phyloP scores from a whole-genome alignment of 2,329 filamentous ascomycete species.

The Aspergillus aculeatus region DNA sequence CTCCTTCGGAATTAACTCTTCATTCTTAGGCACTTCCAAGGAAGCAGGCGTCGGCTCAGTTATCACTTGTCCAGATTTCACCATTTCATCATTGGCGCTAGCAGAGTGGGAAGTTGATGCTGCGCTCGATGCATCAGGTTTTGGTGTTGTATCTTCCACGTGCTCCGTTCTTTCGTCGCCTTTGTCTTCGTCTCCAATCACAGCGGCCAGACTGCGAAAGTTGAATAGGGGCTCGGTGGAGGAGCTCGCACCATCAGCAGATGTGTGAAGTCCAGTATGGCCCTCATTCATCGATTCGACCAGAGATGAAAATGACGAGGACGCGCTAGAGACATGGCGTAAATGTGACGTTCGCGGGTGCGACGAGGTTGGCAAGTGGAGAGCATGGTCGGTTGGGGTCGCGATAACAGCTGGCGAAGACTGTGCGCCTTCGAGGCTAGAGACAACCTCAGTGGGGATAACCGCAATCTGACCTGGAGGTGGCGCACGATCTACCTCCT shows the following conservation, averaged over 20 bases:
- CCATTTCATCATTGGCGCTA: constrained; percentile 15
- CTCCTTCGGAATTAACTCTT: constrained; percentile 33
- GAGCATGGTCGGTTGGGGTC: constrained; percentile 20
- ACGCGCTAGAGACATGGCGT: constrained; percentile 81
- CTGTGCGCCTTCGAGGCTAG: constrained; percentile 20
- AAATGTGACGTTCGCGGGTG: constrained; percentile 67
- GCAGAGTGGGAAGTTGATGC: constrained; percentile 22
- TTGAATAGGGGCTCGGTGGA: constrained; percentile 82
- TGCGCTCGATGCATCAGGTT: constrained; percentile 16
- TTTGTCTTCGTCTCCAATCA: constrained; percentile 68
- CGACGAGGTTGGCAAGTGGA: constrained; percentile 27
- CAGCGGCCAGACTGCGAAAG: constrained; percentile 80
- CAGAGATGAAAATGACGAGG: constrained; percentile 75
- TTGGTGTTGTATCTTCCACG: constrained; percentile 34
- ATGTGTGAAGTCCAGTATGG: constrained; percentile 31
- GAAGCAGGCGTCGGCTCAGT: constrained; percentile 12
- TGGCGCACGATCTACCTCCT: constrained; percentile 61
- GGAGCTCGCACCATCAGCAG: constrained; percentile 49
- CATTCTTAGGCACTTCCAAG: constrained; percentile 16
- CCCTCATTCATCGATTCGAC: constrained; percentile 58
- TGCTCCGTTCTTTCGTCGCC: constrained; percentile 37
- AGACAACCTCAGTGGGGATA: constrained; percentile 34
- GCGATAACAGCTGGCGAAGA: neutral
- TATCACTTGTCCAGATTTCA: constrained; percentile 10
- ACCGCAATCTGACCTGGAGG: constrained; percentile 16